phyloP scores from a whole-genome alignment of 805 yeast genomes.

The Metschnikowia matae region DNA sequence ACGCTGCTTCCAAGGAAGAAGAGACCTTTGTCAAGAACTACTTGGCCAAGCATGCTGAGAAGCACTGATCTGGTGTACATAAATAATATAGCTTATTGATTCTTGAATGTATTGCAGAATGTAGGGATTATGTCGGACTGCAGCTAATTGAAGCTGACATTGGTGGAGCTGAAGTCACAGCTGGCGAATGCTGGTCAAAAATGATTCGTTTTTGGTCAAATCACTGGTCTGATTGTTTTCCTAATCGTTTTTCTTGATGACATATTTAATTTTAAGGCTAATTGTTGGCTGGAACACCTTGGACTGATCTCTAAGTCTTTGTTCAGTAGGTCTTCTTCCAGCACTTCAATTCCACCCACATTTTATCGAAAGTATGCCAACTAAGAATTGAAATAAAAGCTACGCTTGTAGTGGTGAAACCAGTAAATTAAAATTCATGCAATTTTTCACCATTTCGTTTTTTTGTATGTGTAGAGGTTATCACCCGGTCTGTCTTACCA shows the following conservation, averaged over 20 bases:
- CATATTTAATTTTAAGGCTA: too few relatives aligned
- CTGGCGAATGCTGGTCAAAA: not conserved
- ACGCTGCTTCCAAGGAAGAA: constrained; percentile 82
- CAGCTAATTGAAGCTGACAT: not conserved
- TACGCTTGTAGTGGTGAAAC: not conserved
- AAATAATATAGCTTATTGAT: not conserved
- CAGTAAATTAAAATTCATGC: not conserved
- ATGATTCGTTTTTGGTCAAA: too few relatives aligned
- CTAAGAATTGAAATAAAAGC: not conserved
- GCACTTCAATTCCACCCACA: not conserved
- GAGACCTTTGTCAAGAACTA: constrained; percentile 71
- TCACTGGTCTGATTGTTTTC: too few relatives aligned
- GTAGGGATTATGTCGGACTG: not conserved
- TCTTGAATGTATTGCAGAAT: not conserved
- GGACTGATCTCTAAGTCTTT: not conserved
- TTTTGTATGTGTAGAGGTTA: not conserved
- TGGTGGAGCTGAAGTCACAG: too few relatives aligned
- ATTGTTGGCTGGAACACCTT: not conserved
- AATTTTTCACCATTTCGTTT: not conserved
- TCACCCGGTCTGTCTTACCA: not conserved
- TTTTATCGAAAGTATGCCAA: too few relatives aligned
- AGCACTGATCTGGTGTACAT: constrained; percentile 11
- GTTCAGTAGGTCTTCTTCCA: not conserved
- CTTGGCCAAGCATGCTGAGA: constrained; percentile 49
- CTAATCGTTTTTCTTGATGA: too few relatives aligned